Evolutionary conservation across 2,329 filamentous ascomycete genomes (phyloP).

Genomic region (Xylariaceae sp.): DNA sequence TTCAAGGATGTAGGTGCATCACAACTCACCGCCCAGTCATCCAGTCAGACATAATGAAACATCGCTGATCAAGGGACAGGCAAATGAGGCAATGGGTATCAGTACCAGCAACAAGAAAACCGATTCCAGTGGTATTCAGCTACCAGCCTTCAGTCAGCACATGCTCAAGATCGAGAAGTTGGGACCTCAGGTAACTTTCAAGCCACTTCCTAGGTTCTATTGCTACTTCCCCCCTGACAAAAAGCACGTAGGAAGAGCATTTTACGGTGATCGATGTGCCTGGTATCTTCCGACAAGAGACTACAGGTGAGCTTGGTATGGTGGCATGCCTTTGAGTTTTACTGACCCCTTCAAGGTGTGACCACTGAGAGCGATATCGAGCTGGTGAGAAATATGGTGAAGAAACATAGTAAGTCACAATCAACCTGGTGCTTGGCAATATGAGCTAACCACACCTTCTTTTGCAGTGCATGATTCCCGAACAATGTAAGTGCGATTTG

Average conservation of each 20-base stretch:
- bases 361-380: slow-evolving; percentile 42
- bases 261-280: slow-evolving; percentile 51
- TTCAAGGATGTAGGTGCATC: slow-evolving; percentile 35
- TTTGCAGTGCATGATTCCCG: slow-evolving; percentile 35
- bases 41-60: neutral
- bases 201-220: neutral
- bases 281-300: slow-evolving; percentile 43
- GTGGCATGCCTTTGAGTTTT: neutral
- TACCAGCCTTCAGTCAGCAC: slow-evolving; percentile 42
- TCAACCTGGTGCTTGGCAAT: neutral
- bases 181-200: slow-evolving; percentile 36
- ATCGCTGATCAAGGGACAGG: slow-evolving; percentile 27
- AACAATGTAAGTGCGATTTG: slow-evolving; percentile 36
- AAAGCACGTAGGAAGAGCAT: slow-evolving; percentile 34
- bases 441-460: neutral
- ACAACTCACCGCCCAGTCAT: too few species aligned
- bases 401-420: slow-evolving; percentile 34
- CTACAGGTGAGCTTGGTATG: slow-evolving; percentile 26
- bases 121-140: slow-evolving; percentile 1
- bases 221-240: neutral
- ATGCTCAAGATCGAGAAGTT: slow-evolving; percentile 41
- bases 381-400: slow-evolving; percentile 44
- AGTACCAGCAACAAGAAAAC: slow-evolving; percentile 19
- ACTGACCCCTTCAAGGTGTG: slow-evolving; percentile 25
- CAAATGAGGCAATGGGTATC: slow-evolving; percentile 42